Percentiles rank a stretch among this genome's conserved stretches.
These are phyloP conservation scores for Pseudonitzschia multiseries DNA, from an alignment of 108 stramenopile genomes.

Conservation along the genomic window DNA sequence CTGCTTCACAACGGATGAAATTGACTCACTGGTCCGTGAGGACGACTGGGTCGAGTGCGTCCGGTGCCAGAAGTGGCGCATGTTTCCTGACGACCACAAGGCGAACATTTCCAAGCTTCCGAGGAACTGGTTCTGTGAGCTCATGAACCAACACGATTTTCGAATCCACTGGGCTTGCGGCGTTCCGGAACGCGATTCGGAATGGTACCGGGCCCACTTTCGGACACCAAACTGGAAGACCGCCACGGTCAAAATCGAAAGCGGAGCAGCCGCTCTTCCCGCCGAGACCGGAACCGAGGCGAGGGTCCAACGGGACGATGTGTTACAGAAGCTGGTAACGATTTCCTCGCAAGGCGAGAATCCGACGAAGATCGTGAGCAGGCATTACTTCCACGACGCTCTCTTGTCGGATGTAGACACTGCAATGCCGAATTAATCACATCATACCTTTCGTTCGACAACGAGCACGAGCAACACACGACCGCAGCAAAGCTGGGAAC, in stretches of 20 bases:
- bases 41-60: constrained; percentile 60
- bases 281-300: neutral
- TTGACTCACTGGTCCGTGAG: constrained; percentile 45
- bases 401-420: constrained; percentile 16
- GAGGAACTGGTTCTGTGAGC: constrained; percentile 48
- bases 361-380: constrained; percentile 13
- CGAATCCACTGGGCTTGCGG: constrained; percentile 28
- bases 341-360: constrained; percentile 10
- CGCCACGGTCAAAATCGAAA: neutral
- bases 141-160: constrained; percentile 22
- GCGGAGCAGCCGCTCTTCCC: neutral
- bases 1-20: constrained; percentile 51
- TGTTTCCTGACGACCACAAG: constrained; percentile 19
- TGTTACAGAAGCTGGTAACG: constrained; percentile 19
- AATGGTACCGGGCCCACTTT: constrained; percentile 35
- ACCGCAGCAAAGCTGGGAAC: too few species aligned
- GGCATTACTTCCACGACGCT: constrained; percentile 35
- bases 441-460: too few species aligned
- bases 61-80: constrained; percentile 57
- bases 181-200: constrained; percentile 17
- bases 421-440: too few species aligned
- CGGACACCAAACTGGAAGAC: constrained; percentile 5
- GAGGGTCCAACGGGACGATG: constrained; percentile 11
- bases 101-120: neutral
- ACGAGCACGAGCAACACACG: too few species aligned